Evolutionary conservation across 495 filamentous ascomycete genomes (phyloP).

Genomic region (Articulospora tetracladia): DNA sequence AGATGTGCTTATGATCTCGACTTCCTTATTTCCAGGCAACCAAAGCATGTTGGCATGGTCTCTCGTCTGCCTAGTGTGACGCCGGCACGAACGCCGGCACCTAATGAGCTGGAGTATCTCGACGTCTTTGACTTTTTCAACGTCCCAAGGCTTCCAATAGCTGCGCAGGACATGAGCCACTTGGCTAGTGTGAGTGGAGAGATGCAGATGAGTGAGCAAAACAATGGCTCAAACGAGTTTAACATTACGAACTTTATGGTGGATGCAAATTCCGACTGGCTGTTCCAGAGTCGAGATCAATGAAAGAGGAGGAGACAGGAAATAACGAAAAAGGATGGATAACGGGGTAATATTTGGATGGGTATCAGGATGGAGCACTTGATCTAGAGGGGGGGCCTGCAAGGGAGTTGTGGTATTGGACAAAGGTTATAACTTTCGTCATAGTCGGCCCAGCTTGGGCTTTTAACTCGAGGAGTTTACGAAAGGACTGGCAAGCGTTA

Average conservation of each 20-base stretch:
- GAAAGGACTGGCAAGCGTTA: too few species aligned
- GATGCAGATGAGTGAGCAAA: slow-evolving; percentile 18
- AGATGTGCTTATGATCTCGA: slow-evolving; percentile 82
- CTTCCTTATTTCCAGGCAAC: slow-evolving; percentile 80
- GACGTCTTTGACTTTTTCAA: slow-evolving; percentile 95
- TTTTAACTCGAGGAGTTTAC: too few species aligned
- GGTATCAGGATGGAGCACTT: background rate
- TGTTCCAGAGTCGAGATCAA: slow-evolving; percentile 40
- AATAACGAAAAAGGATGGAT: background rate
- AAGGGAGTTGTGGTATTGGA: too few species aligned
- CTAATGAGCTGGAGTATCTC: slow-evolving; percentile 83
- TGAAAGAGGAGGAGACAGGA: background rate
- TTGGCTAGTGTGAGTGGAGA: slow-evolving; percentile 13
- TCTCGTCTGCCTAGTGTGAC: slow-evolving; percentile 33
- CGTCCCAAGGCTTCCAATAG: slow-evolving; percentile 63
- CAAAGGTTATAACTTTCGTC: too few species aligned
- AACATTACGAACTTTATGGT: slow-evolving; percentile 66
- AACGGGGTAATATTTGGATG: background rate
- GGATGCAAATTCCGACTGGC: slow-evolving; percentile 61
- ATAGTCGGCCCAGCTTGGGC: too few species aligned
- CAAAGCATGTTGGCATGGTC: slow-evolving; percentile 43
- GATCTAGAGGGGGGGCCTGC: too few species aligned
- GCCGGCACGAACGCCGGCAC: slow-evolving; percentile 57
- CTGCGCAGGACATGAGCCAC: slow-evolving; percentile 15
- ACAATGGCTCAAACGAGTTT: slow-evolving; percentile 39